These are phyloP conservation scores for Thelonectria rubi DNA, from an alignment of 2,329 filamentous ascomycete genomes.

Conservation along the genomic window DNA sequence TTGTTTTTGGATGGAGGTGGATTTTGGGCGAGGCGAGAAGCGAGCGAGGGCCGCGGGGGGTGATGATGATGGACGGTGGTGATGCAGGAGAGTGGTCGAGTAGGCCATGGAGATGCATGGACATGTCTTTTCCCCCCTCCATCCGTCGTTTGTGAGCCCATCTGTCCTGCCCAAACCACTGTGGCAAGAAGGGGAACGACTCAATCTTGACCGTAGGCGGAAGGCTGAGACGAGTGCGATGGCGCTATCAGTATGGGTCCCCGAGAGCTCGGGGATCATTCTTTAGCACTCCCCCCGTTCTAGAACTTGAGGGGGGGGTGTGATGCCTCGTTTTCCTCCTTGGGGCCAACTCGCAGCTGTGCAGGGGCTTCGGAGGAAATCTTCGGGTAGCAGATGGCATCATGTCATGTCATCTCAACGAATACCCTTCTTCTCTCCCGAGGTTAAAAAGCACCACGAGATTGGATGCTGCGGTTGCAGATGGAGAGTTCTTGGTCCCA, in stretches of 20 bases:
- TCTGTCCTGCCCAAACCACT: too few relatives aligned
- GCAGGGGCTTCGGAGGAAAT: not conserved
- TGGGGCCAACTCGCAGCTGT: slow-evolving; percentile 4
- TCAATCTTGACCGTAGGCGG: slow-evolving; percentile 16
- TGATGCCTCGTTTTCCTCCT: not conserved
- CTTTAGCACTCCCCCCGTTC: too few relatives aligned
- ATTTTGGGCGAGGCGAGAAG: too few relatives aligned
- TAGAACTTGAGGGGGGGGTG: too few relatives aligned
- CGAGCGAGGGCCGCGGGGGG: too few relatives aligned
- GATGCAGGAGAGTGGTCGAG: not conserved
- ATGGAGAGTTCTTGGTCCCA: not conserved
- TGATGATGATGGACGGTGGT: not conserved
- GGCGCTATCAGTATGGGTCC: not conserved
- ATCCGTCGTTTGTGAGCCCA: too few relatives aligned
- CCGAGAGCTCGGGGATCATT: not conserved
- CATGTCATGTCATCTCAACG: not conserved
- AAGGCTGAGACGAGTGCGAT: slow-evolving; percentile 25
- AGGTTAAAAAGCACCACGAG: not conserved
- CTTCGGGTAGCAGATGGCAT: not conserved
- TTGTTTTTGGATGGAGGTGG: too few relatives aligned
- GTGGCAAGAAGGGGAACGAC: too few relatives aligned
- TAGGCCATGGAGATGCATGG: too few relatives aligned
- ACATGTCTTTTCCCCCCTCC: too few relatives aligned
- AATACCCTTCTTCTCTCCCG: too few relatives aligned
- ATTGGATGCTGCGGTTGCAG: not conserved